A percentile compares a stretch with the other conserved stretches of the same genome.
Conservation (phyloP, 1,284 basidiomycete species). For the Tetrapyrgos nigripes region DNA sequence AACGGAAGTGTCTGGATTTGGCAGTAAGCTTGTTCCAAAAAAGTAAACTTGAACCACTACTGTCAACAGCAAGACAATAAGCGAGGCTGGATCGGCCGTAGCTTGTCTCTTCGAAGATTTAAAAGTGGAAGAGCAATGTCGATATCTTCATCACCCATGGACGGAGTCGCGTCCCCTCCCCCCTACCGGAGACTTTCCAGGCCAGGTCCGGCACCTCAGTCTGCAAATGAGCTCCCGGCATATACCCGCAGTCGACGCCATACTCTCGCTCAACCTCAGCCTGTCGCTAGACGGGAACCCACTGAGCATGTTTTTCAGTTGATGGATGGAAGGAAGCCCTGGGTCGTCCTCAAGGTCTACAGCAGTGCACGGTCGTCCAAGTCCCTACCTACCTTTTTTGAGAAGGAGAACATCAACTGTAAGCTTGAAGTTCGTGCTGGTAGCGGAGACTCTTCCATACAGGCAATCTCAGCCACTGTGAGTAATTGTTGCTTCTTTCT, state of each 20-base stretch:
- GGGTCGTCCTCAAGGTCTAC: constrained; percentile 47
- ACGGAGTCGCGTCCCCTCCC: constrained; percentile 50
- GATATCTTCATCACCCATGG: constrained; percentile 38
- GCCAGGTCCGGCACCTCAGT: constrained; percentile 52
- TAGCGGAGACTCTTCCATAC: constrained; percentile 51
- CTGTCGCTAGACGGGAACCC: constrained; percentile 43
- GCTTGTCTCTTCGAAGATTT: not conserved
- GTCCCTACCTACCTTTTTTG: constrained; percentile 53
- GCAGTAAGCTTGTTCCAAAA: not conserved
- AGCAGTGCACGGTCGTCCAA: constrained; percentile 55
- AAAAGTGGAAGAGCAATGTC: not conserved
- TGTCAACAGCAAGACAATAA: not conserved
- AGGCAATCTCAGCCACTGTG: constrained; percentile 48
- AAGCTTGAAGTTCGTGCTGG: constrained; percentile 49
- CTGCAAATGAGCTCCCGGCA: constrained; percentile 49
- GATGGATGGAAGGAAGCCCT: constrained; percentile 28
- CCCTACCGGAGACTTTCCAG: constrained; percentile 52
- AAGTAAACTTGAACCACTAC: not conserved
- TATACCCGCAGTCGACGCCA: constrained; percentile 48
- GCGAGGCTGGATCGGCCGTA: not conserved
- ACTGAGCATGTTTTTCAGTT: constrained; percentile 50
- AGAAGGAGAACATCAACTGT: constrained; percentile 55
- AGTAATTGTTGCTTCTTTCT: constrained; percentile 14
- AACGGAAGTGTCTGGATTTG: not conserved
- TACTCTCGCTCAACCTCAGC: constrained; percentile 42